phyloP scores from a whole-genome alignment of 441 rosid genomes.

The Gossypium trilobum region DNA sequence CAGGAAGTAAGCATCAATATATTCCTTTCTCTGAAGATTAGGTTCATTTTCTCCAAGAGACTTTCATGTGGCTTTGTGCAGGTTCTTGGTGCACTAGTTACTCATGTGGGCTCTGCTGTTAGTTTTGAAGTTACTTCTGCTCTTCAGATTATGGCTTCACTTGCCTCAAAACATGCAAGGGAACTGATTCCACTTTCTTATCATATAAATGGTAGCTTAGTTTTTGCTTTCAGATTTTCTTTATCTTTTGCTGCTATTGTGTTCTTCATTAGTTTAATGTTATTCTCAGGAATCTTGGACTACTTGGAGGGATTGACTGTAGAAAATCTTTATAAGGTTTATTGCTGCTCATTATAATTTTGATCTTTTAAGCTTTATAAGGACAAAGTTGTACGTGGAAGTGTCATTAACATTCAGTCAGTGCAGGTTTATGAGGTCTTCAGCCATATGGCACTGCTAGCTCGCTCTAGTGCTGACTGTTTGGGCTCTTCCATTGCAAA shows the following conservation, averaged over 20 bases:
- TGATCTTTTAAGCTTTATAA: conserved; percentile 16
- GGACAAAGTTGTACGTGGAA: conserved; percentile 14
- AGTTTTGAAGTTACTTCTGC: conserved; percentile 66
- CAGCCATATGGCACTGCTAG: conserved; percentile 49
- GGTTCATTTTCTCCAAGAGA: background rate
- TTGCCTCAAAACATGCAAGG: conserved; percentile 46
- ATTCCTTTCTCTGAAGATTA: conserved; percentile 4
- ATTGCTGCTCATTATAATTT: conserved; percentile 11
- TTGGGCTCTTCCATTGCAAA: conserved; percentile 54
- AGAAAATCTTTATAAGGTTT: conserved; percentile 68
- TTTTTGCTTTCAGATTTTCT: background rate
- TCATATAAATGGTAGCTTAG: conserved; percentile 58
- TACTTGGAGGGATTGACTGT: conserved; percentile 72
- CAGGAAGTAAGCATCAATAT: conserved; percentile 52
- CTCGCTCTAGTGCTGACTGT: conserved; percentile 33
- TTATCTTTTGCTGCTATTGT: background rate
- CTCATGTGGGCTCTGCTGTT: conserved; percentile 78
- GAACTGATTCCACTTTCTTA: conserved; percentile 66
- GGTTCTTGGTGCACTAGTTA: conserved; percentile 72
- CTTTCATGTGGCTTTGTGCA: conserved; percentile 28
- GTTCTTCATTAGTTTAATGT: conserved; percentile 10
- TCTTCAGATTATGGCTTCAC: conserved; percentile 51
- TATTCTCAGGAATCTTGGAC: conserved; percentile 65
- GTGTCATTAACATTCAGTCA: conserved; percentile 11
- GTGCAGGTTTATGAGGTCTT: conserved; percentile 76